A percentile compares a stretch with the other conserved stretches of the same genome.
phyloP scores from a whole-genome alignment of 495 filamentous ascomycete genomes.

The Neurospora sublineolata region DNA sequence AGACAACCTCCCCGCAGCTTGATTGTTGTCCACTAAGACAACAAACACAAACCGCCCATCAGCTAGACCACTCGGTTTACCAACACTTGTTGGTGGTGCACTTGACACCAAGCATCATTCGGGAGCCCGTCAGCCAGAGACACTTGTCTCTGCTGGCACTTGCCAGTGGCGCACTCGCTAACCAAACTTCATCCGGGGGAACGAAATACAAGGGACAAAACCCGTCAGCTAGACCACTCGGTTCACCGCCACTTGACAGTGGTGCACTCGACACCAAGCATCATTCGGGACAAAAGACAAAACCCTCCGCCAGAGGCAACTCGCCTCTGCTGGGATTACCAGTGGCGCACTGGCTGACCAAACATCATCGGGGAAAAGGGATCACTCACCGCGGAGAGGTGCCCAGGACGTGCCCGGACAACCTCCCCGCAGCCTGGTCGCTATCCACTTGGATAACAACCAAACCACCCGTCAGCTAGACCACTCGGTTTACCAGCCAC shows the following conservation, averaged over 20 bases:
- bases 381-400: not conserved
- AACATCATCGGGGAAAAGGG: not conserved
- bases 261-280: not conserved
- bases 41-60: not conserved
- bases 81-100: not conserved
- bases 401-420: not conserved
- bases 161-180: not conserved
- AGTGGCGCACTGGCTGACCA: too few species aligned
- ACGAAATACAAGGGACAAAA: not conserved
- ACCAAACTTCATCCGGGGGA: not conserved
- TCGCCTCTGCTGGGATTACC: too few species aligned
- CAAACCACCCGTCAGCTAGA: not conserved
- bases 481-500: not conserved
- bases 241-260: not conserved
- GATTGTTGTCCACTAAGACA: not conserved
- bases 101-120: not conserved
- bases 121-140: not conserved
- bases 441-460: too few species aligned
- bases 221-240: not conserved
- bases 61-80: not conserved
- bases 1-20: not conserved
- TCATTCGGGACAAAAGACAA: not conserved
- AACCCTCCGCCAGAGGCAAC: too few species aligned
- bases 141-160: not conserved
- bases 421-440: not conserved